Percentiles rank a stretch among this genome's conserved stretches.
Evolutionary conservation across 1,139 yeast species (phyloP).

Genomic region (Hansenula sp.): DNA sequence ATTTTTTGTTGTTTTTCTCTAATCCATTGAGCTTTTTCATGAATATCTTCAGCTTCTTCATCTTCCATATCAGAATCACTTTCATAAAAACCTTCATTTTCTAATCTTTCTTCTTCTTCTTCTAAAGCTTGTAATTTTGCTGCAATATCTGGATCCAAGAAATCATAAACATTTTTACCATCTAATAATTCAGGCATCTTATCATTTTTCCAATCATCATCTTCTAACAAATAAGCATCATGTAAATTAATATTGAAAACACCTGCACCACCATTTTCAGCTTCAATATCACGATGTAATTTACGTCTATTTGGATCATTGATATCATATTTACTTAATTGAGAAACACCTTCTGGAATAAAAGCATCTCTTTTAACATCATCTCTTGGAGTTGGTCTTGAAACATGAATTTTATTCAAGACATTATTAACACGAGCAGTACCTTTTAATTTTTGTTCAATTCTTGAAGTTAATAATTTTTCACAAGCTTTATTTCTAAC

Average conservation of each 20-base stretch:
- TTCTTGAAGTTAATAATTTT: slow-evolving; percentile 88
- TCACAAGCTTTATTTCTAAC: slow-evolving; percentile 98
- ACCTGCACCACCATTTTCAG: slow-evolving; percentile 98
- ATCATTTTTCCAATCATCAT: slow-evolving; percentile 97
- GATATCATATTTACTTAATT: slow-evolving; percentile 61
- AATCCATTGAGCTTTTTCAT: slow-evolving; percentile 90
- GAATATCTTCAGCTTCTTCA: slow-evolving; percentile 68
- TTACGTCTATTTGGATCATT: slow-evolving; percentile 79
- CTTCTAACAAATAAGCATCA: slow-evolving; percentile 86
- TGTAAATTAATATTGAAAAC: slow-evolving; percentile 90
- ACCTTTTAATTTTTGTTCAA: slow-evolving; percentile 95
- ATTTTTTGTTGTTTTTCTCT: slow-evolving; percentile 92
- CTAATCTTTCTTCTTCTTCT: slow-evolving; percentile 93
- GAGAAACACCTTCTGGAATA: slow-evolving; percentile 72
- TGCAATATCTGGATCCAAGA: slow-evolving; percentile 93
- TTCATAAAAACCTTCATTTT: slow-evolving; percentile 92
- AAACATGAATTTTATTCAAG: slow-evolving; percentile 91
- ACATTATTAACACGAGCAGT: slow-evolving; percentile 85
- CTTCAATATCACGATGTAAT: slow-evolving; percentile 85
- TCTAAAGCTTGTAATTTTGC: slow-evolving; percentile 91
- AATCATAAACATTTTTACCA: slow-evolving; percentile 96
- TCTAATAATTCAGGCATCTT: slow-evolving; percentile 94
- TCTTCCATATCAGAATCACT: slow-evolving; percentile 74
- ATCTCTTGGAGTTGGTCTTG: slow-evolving; percentile 86
- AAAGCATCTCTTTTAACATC: slow-evolving; percentile 72